Conservation (phyloP, 1,139 yeast species). For the Geotrichum candidum region DNA sequence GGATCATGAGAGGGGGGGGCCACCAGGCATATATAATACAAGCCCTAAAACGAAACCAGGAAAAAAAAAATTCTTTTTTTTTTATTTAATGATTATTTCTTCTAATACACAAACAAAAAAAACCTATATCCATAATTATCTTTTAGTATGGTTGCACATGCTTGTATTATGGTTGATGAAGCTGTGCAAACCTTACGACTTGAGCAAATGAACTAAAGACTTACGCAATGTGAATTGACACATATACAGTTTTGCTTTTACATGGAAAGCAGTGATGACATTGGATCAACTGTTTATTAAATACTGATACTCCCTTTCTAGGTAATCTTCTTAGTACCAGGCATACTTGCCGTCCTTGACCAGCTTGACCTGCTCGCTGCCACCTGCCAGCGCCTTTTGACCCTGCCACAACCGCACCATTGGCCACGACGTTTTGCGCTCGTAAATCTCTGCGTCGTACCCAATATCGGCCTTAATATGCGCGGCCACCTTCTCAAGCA, state of each 20-base stretch:
- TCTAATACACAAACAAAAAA: too few relatives aligned
- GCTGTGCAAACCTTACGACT: too few relatives aligned
- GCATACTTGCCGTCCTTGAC: constrained; percentile 30
- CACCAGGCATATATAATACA: too few relatives aligned
- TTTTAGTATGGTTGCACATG: not conserved
- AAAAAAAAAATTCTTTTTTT: not conserved
- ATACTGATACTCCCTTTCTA: not conserved
- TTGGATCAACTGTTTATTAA: too few relatives aligned
- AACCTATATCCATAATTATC: not conserved
- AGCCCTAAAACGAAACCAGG: too few relatives aligned
- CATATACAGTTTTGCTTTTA: not conserved
- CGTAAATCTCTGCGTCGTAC: constrained; percentile 11
- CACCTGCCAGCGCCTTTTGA: constrained; percentile 5
- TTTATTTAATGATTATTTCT: not conserved
- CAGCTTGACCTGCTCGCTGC: constrained; percentile 23
- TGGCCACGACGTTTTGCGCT: constrained; percentile 28
- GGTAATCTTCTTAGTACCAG: constrained; percentile 25
- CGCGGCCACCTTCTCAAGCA: constrained; percentile 4
- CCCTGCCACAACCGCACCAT: constrained; percentile 22
- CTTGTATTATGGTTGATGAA: not conserved
- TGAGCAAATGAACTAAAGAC: too few relatives aligned
- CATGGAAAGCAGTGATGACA: not conserved
- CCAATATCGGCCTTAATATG: not conserved
- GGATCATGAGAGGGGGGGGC: not conserved
- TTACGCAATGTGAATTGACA: not conserved